phyloP scores from a whole-genome alignment of 345 rosid genomes.

The Syzygium aqueum region DNA sequence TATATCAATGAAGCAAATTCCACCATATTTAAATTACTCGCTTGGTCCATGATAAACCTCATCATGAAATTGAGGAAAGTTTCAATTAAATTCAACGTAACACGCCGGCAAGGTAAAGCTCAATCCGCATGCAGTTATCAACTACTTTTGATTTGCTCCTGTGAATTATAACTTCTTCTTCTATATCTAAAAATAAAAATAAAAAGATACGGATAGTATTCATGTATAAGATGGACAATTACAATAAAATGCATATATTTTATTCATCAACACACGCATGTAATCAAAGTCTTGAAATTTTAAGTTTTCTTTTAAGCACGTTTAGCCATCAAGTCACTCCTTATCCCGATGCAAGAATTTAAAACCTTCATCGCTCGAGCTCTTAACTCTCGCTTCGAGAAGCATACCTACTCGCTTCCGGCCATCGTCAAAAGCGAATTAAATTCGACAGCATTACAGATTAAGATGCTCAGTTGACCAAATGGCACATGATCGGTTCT shows the following conservation, averaged over 20 bases:
- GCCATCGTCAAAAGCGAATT: neutral
- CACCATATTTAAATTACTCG: neutral
- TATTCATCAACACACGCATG: no score
- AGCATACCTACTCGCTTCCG: neutral
- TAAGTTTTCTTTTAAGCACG: neutral
- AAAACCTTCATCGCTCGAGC: neutral
- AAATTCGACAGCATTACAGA: neutral
- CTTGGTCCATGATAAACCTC: neutral
- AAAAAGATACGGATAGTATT: neutral
- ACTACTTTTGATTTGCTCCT: neutral
- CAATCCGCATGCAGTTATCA: neutral
- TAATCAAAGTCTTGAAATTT: neutral
- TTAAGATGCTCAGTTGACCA: neutral
- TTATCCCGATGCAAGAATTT: neutral
- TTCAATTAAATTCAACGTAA: neutral
- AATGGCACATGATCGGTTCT: neutral
- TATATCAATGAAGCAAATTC: neutral
- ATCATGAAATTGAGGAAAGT: neutral
- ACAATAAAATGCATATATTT: neutral
- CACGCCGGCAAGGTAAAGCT: neutral
- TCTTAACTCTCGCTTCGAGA: neutral
- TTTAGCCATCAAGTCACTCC: neutral
- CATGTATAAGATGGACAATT: neutral
- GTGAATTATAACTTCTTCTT: neutral
- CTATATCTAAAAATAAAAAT: neutral